Conservation (phyloP, 768 basidiomycete species). For the Albatrellus ellisii region DNA sequence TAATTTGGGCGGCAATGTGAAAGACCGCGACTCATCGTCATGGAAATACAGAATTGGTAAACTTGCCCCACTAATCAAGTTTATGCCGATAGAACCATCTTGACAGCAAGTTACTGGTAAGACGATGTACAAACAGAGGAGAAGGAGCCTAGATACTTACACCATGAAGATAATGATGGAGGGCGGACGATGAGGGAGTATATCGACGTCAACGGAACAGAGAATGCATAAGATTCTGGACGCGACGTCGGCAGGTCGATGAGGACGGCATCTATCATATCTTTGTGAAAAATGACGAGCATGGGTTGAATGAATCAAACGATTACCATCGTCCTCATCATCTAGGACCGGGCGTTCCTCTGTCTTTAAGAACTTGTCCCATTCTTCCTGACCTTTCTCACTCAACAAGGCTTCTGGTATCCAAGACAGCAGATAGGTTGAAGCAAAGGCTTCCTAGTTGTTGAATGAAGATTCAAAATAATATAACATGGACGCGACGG, state of each 20-base stretch:
- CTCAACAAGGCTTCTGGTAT: conserved; percentile 79
- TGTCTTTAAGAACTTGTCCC: conserved; percentile 81
- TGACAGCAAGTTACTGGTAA: conserved; percentile 11
- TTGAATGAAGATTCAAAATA: not conserved
- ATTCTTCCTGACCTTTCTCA: conserved; percentile 72
- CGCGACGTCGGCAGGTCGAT: conserved; percentile 75
- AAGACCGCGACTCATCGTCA: conserved; percentile 88
- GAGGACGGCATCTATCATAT: conserved; percentile 55
- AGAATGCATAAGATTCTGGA: conserved; percentile 90
- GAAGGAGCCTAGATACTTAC: conserved; percentile 26
- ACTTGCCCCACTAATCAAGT: conserved; percentile 75
- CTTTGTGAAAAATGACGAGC: not conserved
- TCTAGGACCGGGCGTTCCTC: conserved; percentile 49
- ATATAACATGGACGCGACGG: conserved; percentile 5
- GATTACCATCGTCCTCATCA: conserved; percentile 65
- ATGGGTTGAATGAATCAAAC: conserved; percentile 3
- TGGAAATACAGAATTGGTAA: conserved; percentile 91
- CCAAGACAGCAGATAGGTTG: conserved; percentile 81
- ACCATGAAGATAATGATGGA: conserved; percentile 77
- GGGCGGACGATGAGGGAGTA: conserved; percentile 83
- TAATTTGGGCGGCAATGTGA: conserved; percentile 35
- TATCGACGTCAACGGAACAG: conserved; percentile 80
- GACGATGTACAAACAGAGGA: conserved; percentile 10
- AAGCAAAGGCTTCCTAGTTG: conserved; percentile 54
- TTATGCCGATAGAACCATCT: conserved; percentile 86